A percentile compares a stretch with the other conserved stretches of the same genome.
phyloP scores from a whole-genome alignment of 345 rosid species.

The Gossypium thurberi region DNA sequence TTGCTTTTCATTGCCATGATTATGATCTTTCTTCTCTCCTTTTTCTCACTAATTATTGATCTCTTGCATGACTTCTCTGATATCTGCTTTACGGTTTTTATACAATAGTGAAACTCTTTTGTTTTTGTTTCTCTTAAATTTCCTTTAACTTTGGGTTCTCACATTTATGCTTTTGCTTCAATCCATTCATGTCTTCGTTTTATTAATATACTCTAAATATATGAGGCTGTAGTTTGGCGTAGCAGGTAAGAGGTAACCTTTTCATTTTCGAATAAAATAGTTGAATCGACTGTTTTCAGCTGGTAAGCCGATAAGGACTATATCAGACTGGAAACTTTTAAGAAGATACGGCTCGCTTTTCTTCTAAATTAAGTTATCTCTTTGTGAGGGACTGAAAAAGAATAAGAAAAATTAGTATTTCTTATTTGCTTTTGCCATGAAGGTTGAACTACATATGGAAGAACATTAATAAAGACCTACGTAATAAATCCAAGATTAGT shows the following conservation, averaged over 20 bases:
- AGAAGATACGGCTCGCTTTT: too few relatives aligned
- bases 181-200: not conserved
- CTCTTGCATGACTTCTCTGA: not conserved
- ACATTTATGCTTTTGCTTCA: not conserved
- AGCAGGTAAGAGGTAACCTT: not conserved
- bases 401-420: too few relatives aligned
- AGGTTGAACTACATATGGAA: too few relatives aligned
- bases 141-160: not conserved
- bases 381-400: too few relatives aligned
- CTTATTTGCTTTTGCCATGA: too few relatives aligned
- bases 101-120: not conserved
- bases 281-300: not conserved
- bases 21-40: not conserved
- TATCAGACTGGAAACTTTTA: not conserved
- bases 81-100: not conserved
- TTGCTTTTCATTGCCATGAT: constrained; percentile 19
- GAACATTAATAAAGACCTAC: too few relatives aligned
- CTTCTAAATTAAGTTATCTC: too few relatives aligned
- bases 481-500: too few relatives aligned
- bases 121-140: not conserved
- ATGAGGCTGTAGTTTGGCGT: not conserved
- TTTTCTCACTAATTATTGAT: not conserved
- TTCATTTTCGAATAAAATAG: not conserved
- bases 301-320: not conserved
- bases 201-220: not conserved